Conservation (phyloP, 2,329 filamentous ascomycete species). For the Clonostachys solani region DNA sequence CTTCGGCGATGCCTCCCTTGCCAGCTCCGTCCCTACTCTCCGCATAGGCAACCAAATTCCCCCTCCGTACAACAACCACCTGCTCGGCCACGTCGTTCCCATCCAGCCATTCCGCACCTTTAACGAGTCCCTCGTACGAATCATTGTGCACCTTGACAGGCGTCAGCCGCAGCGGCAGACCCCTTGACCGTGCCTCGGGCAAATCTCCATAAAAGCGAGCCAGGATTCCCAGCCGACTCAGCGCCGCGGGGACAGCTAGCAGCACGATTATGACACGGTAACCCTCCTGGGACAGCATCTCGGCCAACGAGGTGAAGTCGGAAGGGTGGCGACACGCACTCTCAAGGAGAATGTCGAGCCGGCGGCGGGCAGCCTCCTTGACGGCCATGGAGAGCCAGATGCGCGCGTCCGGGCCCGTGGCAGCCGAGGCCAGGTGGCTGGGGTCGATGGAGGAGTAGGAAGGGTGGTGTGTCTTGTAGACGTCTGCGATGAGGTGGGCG, state of each 20-base stretch:
- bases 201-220: slow-evolving; percentile 28
- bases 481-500: slow-evolving; percentile 42
- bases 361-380: slow-evolving; percentile 17
- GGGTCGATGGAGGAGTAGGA: slow-evolving; percentile 25
- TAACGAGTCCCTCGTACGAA: slow-evolving; percentile 31
- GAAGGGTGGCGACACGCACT: slow-evolving; percentile 36
- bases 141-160: slow-evolving; percentile 39
- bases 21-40: too few species aligned
- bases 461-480: slow-evolving; percentile 44
- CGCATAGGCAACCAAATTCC: slow-evolving; percentile 23
- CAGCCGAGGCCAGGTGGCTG: slow-evolving; percentile 26
- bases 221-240: slow-evolving; percentile 36
- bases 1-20: too few species aligned
- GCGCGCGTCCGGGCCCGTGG: slow-evolving; percentile 34
- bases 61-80: slow-evolving; percentile 32
- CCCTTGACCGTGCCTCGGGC: slow-evolving; percentile 24
- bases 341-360: slow-evolving; percentile 35
- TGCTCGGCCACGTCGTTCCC: slow-evolving; percentile 18
- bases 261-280: slow-evolving; percentile 34
- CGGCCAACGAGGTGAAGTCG: slow-evolving; percentile 31
- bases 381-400: slow-evolving; percentile 37
- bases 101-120: slow-evolving; percentile 31
- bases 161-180: slow-evolving; percentile 33
- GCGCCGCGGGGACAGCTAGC: slow-evolving; percentile 33
- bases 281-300: slow-evolving; percentile 20